These are phyloP conservation scores for Epichloe typhina DNA, from an alignment of 2,329 filamentous ascomycete genomes.

Conservation along the genomic window DNA sequence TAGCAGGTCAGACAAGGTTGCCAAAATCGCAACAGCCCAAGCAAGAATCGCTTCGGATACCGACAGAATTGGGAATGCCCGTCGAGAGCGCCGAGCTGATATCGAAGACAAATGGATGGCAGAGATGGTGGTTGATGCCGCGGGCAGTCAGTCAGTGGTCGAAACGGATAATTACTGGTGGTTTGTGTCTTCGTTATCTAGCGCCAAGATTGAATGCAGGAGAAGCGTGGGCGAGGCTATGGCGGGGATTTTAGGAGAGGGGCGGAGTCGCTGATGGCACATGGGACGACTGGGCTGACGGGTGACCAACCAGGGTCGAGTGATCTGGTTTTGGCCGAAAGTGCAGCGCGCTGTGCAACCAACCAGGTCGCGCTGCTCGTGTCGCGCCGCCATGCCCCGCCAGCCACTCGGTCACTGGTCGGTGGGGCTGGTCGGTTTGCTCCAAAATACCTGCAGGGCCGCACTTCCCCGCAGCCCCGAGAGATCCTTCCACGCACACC, in stretches of 20 bases:
- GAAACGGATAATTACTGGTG: background rate
- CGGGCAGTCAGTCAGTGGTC: background rate
- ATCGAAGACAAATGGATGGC: background rate
- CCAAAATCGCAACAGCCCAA: background rate
- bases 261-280: too few relatives aligned
- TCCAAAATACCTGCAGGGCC: too few relatives aligned
- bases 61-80: background rate
- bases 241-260: background rate
- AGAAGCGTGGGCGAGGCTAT: conserved; percentile 1
- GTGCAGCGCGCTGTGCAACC: background rate
- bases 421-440: too few relatives aligned
- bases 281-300: too few relatives aligned
- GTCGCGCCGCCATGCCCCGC: background rate
- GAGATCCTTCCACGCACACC: too few relatives aligned
- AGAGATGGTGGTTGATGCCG: background rate
- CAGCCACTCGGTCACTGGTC: background rate
- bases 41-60: background rate
- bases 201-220: conserved; percentile 5
- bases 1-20: background rate
- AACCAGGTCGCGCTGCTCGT: background rate
- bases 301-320: background rate
- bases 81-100: background rate
- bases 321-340: background rate
- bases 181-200: conserved; percentile 1
- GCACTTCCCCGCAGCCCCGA: too few relatives aligned